A percentile compares a stretch with the other conserved stretches of the same genome.
phyloP scores from a whole-genome alignment of 1,284 basidiomycete species.

The Lignosus rhinocerotis region DNA sequence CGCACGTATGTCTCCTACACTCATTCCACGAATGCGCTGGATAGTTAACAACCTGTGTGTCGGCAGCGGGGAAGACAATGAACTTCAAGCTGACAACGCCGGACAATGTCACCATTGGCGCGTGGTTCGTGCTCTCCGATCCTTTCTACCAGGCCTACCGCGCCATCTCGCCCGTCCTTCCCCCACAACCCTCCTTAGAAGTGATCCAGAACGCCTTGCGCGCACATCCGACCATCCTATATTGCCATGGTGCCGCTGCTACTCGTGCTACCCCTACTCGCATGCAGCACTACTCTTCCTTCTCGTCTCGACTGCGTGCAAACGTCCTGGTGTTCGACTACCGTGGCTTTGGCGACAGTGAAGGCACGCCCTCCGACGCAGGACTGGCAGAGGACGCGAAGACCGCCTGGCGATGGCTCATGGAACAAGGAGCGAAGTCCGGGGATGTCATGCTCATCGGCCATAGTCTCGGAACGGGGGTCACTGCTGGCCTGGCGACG shows the following conservation, averaged over 20 bases:
- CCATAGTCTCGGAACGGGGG: slow-evolving; percentile 83
- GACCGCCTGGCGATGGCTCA: slow-evolving; percentile 81
- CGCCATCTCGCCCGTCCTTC: slow-evolving; percentile 31
- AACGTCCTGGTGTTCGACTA: slow-evolving; percentile 90
- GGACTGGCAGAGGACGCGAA: slow-evolving; percentile 80
- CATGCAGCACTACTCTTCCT: slow-evolving; percentile 60
- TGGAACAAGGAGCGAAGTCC: slow-evolving; percentile 55
- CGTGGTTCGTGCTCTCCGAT: slow-evolving; percentile 88
- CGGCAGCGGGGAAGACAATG: slow-evolving; percentile 19
- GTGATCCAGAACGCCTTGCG: slow-evolving; percentile 49
- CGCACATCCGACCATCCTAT: slow-evolving; percentile 75
- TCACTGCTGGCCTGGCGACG: slow-evolving; percentile 63
- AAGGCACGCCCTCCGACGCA: slow-evolving; percentile 72
- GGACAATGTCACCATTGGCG: slow-evolving; percentile 81
- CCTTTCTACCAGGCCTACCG: slow-evolving; percentile 54
- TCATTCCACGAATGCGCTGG: not conserved
- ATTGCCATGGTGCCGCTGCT: slow-evolving; percentile 89
- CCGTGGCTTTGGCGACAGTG: slow-evolving; percentile 90
- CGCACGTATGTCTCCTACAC: slow-evolving; percentile 60
- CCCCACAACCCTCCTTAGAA: slow-evolving; percentile 35
- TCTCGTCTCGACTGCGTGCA: slow-evolving; percentile 61
- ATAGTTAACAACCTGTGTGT: not conserved
- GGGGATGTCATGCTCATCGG: slow-evolving; percentile 73
- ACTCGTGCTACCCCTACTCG: slow-evolving; percentile 72
- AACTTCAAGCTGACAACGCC: slow-evolving; percentile 48